phyloP scores from a whole-genome alignment of 2,329 filamentous ascomycete species.

The Diplodia corticola region DNA sequence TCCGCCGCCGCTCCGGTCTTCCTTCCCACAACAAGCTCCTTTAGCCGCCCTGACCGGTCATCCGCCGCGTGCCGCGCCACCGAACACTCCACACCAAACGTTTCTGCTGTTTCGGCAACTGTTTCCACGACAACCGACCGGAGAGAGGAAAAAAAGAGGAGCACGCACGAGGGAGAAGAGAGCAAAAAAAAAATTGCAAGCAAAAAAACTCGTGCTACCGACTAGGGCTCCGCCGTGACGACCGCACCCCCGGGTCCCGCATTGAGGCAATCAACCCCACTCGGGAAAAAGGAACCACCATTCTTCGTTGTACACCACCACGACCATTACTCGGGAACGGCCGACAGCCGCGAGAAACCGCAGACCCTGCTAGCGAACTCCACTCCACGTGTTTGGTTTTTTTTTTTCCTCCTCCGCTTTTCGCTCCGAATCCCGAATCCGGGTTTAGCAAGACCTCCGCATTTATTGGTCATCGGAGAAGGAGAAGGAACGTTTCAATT shows the following conservation, averaged over 20 bases:
- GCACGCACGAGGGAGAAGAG: no score
- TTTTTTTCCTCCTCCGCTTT: not conserved
- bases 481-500: not conserved
- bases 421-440: no score
- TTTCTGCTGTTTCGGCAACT: not conserved
- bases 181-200: not conserved
- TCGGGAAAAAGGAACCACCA: no score
- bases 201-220: not conserved
- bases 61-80: not conserved
- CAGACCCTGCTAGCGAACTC: not conserved
- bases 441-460: not conserved
- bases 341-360: not conserved
- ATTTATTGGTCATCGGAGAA: not conserved
- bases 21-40: not conserved
- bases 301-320: no score
- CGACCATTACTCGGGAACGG: not conserved
- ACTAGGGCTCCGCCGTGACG: constrained; percentile 10
- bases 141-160: not conserved
- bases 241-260: not conserved
- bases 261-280: not conserved
- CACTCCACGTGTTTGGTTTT: not conserved
- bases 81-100: not conserved
- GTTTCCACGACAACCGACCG: not conserved
- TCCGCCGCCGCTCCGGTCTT: not conserved
- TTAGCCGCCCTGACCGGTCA: constrained; percentile 3